A percentile compares a stretch with the other conserved stretches of the same genome.
Evolutionary conservation across 2,329 filamentous ascomycete species (phyloP).

Genomic region (Colletotrichum sp.): DNA sequence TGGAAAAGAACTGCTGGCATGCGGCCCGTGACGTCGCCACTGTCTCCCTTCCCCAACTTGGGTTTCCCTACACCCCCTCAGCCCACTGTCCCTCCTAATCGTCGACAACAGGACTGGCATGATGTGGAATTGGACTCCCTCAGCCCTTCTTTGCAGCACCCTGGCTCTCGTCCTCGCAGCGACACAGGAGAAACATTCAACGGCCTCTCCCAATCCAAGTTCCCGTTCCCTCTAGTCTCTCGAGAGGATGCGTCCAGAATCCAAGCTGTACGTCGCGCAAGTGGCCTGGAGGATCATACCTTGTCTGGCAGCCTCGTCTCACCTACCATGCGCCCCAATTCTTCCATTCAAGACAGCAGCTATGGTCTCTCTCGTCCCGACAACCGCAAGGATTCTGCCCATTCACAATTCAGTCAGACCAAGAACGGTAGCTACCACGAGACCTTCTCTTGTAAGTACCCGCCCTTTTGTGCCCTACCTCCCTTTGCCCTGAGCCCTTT

Average conservation of each 20-base stretch:
- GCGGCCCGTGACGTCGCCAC: neutral
- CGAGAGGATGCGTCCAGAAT: conserved; percentile 11
- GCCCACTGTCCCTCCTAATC: neutral
- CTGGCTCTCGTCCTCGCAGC: neutral
- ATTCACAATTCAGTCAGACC: neutral
- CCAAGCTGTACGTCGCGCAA: conserved; percentile 18
- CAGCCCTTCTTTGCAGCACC: neutral
- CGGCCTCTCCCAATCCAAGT: neutral
- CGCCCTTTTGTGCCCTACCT: neutral
- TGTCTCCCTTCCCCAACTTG: neutral
- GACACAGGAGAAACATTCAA: neutral
- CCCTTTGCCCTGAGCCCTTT: neutral
- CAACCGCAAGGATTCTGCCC: neutral
- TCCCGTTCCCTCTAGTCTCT: conserved; percentile 10
- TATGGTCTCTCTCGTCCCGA: neutral
- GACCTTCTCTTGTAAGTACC: neutral
- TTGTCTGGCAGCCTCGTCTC: conserved; percentile 8
- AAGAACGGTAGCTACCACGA: neutral
- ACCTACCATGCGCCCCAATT: neutral
- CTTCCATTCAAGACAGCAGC: neutral
- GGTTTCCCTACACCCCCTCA: neutral
- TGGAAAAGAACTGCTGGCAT: neutral
- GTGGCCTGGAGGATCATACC: conserved; percentile 22
- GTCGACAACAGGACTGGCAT: neutral
- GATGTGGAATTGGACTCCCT: conserved; percentile 5